Conservation (phyloP, 495 filamentous ascomycete species). For the Annulohypoxylon stygium region DNA sequence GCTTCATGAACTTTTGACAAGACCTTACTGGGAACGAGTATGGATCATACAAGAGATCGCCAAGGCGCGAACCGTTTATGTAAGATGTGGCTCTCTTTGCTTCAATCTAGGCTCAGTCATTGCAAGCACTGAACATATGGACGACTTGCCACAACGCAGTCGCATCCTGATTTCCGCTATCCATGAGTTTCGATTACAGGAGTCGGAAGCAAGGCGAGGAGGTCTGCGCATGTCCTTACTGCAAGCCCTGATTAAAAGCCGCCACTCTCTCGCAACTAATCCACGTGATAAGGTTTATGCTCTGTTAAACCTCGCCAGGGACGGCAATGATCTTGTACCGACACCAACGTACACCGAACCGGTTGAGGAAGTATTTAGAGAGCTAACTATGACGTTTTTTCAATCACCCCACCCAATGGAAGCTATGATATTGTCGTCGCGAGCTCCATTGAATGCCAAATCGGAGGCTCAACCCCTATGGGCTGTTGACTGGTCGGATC, state of each 20-base stretch:
- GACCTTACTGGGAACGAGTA: slow-evolving; percentile 33
- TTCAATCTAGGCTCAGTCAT: slow-evolving; percentile 12
- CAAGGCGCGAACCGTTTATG: neutral
- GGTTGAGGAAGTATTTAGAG: slow-evolving; percentile 13
- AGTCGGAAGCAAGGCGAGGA: slow-evolving; percentile 8
- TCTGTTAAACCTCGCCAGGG: slow-evolving; percentile 18
- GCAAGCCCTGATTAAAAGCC: slow-evolving; percentile 22
- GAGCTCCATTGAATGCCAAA: slow-evolving; percentile 2
- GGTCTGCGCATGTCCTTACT: slow-evolving; percentile 23
- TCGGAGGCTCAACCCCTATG: neutral
- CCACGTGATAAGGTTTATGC: slow-evolving; percentile 34
- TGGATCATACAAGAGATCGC: slow-evolving; percentile 37
- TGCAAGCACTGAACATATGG: slow-evolving; percentile 5
- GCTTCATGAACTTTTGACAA: slow-evolving; percentile 9
- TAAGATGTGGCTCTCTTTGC: slow-evolving; percentile 22
- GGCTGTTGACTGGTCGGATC: slow-evolving; percentile 24
- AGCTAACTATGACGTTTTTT: slow-evolving; percentile 9
- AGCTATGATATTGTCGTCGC: slow-evolving; percentile 7
- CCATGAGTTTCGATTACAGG: slow-evolving; percentile 18
- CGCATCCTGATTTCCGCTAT: slow-evolving; percentile 15
- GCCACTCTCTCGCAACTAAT: slow-evolving; percentile 26
- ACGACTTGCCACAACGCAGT: slow-evolving; percentile 15
- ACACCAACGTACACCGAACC: slow-evolving; percentile 19
- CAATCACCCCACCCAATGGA: slow-evolving; percentile 22
- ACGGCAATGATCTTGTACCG: slow-evolving; percentile 20